Percentiles rank a stretch among this genome's conserved stretches.
phyloP scores from a whole-genome alignment of 345 rosid genomes.

The Eucalyptus coolabah region DNA sequence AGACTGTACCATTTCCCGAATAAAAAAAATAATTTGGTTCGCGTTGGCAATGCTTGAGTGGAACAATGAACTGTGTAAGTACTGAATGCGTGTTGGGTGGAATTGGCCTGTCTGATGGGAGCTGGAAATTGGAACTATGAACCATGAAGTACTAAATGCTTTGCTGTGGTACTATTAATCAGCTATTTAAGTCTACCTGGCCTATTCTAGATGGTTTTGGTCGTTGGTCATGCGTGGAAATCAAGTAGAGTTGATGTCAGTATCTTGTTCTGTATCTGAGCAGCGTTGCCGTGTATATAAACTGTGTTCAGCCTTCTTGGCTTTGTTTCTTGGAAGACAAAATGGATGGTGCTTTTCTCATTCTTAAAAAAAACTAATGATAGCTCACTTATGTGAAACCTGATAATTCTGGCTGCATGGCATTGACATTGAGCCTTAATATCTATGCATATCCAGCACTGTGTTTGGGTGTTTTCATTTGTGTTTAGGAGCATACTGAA shows the following conservation, averaged over 20 bases:
- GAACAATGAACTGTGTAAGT: not conserved
- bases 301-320: not conserved
- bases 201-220: not conserved
- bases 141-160: not conserved
- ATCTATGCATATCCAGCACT: not conserved
- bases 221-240: not conserved
- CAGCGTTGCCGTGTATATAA: not conserved
- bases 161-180: not conserved
- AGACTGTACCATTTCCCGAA: not conserved
- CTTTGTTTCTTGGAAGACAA: not conserved
- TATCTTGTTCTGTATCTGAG: not conserved
- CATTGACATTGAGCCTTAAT: not conserved
- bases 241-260: not conserved
- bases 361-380: not conserved
- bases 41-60: not conserved
- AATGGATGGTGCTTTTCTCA: not conserved
- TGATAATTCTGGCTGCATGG: not conserved
- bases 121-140: not conserved
- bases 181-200: not conserved
- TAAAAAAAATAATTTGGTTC: not conserved
- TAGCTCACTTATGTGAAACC: not conserved
- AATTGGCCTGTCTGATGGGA: not conserved
- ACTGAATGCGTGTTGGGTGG: not conserved
- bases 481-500: not conserved
- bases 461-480: not conserved